A percentile compares a stretch with the other conserved stretches of the same genome.
These are phyloP conservation scores for Venturia nashicola DNA, from an alignment of 2,329 filamentous ascomycete genomes.

Conservation along the genomic window DNA sequence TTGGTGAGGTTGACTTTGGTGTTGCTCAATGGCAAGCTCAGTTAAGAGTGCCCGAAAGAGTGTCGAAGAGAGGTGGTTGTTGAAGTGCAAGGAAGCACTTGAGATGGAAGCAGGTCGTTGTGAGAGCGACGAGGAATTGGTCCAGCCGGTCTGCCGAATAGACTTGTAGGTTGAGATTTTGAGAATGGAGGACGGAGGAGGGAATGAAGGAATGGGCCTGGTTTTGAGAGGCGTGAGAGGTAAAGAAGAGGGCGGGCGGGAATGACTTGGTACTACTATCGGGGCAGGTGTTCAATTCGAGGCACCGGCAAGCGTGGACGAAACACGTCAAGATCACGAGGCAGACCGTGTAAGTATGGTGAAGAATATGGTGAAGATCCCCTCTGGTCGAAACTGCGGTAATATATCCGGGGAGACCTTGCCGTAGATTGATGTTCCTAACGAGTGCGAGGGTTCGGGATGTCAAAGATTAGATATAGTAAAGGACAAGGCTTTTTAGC, in stretches of 20 bases:
- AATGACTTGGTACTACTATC: neutral
- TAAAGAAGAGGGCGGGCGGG: neutral
- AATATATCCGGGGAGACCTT: constrained; percentile 6
- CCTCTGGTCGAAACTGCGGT: constrained; percentile 2
- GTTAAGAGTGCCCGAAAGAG: constrained; percentile 7
- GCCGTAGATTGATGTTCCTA: neutral
- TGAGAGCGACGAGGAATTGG: neutral
- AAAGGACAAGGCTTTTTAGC: neutral
- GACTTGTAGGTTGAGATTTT: neutral
- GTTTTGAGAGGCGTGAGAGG: neutral
- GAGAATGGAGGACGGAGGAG: neutral
- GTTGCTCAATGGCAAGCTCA: constrained; percentile 8
- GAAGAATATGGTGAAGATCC: neutral
- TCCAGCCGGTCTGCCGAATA: neutral
- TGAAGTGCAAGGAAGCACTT: neutral
- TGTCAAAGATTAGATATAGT: constrained; percentile 1
- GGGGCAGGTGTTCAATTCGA: neutral
- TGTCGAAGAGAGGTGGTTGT: neutral
- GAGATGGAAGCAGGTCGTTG: neutral
- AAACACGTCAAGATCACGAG: neutral
- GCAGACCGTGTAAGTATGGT: neutral
- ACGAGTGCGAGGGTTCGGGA: neutral
- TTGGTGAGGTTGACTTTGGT: neutral
- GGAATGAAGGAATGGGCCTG: neutral
- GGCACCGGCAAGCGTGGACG: neutral